These are phyloP conservation scores for Aspergillus luchuensis DNA, from an alignment of 2,329 filamentous ascomycete genomes.

Conservation along the genomic window DNA sequence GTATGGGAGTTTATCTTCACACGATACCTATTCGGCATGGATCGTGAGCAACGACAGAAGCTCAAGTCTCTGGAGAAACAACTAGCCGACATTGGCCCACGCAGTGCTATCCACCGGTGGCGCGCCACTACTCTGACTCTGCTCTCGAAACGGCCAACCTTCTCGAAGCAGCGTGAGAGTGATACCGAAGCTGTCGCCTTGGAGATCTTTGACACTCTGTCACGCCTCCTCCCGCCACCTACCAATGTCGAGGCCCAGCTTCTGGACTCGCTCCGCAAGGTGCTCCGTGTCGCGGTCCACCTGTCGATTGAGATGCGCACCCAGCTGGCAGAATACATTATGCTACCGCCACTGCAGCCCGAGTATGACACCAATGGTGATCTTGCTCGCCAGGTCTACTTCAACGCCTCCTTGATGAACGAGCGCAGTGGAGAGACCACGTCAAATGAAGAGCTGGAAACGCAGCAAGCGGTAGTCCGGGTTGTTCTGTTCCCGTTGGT, in stretches of 20 bases:
- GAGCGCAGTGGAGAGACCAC: conserved; percentile 73
- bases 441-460: conserved; percentile 79
- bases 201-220: conserved; percentile 82
- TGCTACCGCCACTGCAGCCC: conserved; percentile 91
- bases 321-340: conserved; percentile 95
- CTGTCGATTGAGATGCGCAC: conserved; percentile 96
- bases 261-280: conserved; percentile 78
- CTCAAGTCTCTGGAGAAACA: conserved; percentile 94
- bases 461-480: conserved; percentile 74
- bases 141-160: conserved; percentile 76
- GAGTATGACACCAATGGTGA: conserved; percentile 95
- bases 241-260: conserved; percentile 78
- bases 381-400: conserved; percentile 79
- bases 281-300: conserved; percentile 84
- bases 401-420: conserved; percentile 94
- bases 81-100: conserved; percentile 82
- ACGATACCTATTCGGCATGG: conserved; percentile 97
- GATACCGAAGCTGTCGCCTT: conserved; percentile 96
- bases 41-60: conserved; percentile 95
- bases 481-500: conserved; percentile 95
- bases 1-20: conserved; percentile 99
- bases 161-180: conserved; percentile 76
- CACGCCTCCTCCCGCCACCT: conserved; percentile 83
- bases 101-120: conserved; percentile 92
- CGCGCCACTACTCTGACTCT: conserved; percentile 91